phyloP scores from a whole-genome alignment of 2,329 filamentous ascomycete genomes.

The Epichloe gansuensis region DNA sequence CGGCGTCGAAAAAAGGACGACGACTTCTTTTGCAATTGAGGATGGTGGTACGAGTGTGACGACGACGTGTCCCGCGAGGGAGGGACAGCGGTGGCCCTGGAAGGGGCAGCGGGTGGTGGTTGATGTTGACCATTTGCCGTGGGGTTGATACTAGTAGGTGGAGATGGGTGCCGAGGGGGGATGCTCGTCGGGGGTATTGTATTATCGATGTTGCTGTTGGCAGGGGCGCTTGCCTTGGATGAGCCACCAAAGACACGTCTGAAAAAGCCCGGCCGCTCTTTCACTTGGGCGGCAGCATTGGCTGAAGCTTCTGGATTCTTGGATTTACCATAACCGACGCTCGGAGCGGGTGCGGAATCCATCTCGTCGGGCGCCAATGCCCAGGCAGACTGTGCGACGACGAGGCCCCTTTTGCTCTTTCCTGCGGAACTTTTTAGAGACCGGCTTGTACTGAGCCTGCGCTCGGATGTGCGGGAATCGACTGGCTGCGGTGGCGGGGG shows the following conservation, averaged over 20 bases:
- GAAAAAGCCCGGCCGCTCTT: conserved; percentile 79
- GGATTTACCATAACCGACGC: conserved; percentile 45
- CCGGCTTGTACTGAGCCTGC: conserved; percentile 41
- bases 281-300: conserved; percentile 33
- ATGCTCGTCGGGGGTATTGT: neutral
- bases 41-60: conserved; percentile 33
- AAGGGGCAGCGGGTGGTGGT: conserved; percentile 11
- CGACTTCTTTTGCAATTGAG: conserved; percentile 69
- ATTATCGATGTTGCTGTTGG: neutral
- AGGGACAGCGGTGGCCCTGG: conserved; percentile 34
- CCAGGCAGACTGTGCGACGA: conserved; percentile 10
- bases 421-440: conserved; percentile 39
- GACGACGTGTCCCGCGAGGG: conserved; percentile 35
- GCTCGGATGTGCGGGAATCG: conserved; percentile 30
- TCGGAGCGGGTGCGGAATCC: conserved; percentile 44
- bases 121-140: conserved; percentile 29
- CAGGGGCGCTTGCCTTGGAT: conserved; percentile 35
- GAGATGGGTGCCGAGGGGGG: conserved; percentile 11
- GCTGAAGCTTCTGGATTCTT: conserved; percentile 38
- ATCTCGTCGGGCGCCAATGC: conserved; percentile 24
- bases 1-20: conserved; percentile 88
- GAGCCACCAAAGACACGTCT: conserved; percentile 76
- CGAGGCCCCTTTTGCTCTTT: conserved; percentile 16
- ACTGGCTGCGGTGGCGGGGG: conserved; percentile 26
- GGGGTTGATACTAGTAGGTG: conserved; percentile 17